Evolutionary conservation across 2,329 filamentous ascomycete species (phyloP), one percentile per base, ranked within the genome.

Genomic region (Seiridium unicorne): DNA sequence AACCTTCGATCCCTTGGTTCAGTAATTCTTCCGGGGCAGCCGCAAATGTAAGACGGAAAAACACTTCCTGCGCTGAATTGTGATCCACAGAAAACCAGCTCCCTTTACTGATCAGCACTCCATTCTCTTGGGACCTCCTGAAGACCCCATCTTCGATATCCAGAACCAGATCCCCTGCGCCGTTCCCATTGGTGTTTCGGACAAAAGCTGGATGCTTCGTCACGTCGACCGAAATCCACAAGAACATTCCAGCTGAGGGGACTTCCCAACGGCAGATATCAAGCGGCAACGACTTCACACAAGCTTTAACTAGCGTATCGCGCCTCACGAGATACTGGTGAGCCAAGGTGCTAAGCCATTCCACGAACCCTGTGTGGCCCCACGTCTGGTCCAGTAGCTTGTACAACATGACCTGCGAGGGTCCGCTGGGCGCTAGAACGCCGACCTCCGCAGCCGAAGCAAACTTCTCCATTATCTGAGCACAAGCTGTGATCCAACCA

Each of bases 301-400:
- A 56, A 3, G 54, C 54, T 34, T 38, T 18, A 4, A 46, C 11
- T n/a, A 47, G 11, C 2, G 18, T 47, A 1, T 56, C 42, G 4
- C 54, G 40, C 6, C 54, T 18, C 4, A n/a, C 9, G 1, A 10
- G 58, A 71, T 71, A 68, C 70, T 71, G 8, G 68, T 68, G 2
- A 47, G 67, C 69, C 10, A 73, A 55, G 35, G 64, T 48, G 1
- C 59, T 51, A 1, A 74, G 59, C 71, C 72, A 74, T 2, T 60
- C 46, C 2, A 72, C 36, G 54, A 72, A 70, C 1, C 73, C 71
- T 1, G 59, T 40, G 57, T 73, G 72, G 5, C 71, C 69, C 70
- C 72, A 74, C 3, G 59, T 65, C 53, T 69, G 62, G 36, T 72
- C 72, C 2, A 73, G 64, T 6, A 73, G 60, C 53, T 70, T 72